These are phyloP conservation scores for Allium cepa DNA, from an alignment of 106 monocot species.

Conservation along the genomic window DNA sequence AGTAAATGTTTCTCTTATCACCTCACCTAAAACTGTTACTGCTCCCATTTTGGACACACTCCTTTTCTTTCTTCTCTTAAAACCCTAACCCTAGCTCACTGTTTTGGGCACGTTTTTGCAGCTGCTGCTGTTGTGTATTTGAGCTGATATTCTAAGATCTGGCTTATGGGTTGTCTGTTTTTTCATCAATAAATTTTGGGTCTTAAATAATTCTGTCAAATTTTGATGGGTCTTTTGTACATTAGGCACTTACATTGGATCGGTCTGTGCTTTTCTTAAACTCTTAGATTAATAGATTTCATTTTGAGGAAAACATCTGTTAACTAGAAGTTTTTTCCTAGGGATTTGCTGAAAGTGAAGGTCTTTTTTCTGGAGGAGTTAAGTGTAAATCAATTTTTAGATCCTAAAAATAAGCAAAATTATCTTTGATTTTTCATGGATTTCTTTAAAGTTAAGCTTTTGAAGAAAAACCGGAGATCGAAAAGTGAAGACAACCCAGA, in stretches of 20 bases:
- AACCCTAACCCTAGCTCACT: conserved; percentile 10
- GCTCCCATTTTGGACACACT: background rate
- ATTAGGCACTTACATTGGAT: conserved; percentile 3
- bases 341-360: background rate
- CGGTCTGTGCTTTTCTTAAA: background rate
- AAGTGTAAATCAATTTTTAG: background rate
- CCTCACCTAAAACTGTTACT: no score
- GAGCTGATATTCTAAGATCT: background rate
- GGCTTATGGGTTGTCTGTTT: background rate
- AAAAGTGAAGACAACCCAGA: conserved; percentile 17
- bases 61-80: background rate
- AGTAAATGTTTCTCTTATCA: no score
- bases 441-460: conserved; percentile 50
- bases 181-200: background rate
- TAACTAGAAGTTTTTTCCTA: background rate
- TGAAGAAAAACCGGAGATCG: conserved; percentile 21
- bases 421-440: conserved; percentile 32
- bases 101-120: background rate
- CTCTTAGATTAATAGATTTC: background rate
- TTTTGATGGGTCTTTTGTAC: background rate
- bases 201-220: background rate
- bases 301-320: background rate
- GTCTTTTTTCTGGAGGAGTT: background rate
- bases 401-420: background rate
- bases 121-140: background rate